Evolutionary conservation across 495 filamentous ascomycete species (phyloP).

Genomic region (Aspergillus sclerotiicarbonarius): DNA sequence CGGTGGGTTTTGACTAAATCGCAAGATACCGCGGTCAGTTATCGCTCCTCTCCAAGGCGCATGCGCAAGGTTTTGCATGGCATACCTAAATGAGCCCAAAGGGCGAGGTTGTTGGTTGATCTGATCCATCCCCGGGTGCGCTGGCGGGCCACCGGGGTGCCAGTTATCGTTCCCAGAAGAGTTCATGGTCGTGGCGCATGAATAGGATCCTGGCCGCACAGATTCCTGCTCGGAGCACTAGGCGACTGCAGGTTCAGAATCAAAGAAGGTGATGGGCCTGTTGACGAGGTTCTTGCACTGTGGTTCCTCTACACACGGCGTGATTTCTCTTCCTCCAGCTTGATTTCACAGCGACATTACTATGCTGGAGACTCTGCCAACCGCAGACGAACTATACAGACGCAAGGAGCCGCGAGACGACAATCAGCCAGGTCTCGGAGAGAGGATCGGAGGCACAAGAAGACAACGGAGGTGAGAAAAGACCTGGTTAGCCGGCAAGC

Average conservation of each 20-base stretch:
- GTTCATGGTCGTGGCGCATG: conserved; percentile 39
- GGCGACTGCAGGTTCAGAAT: not conserved
- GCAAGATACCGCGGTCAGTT: conserved; percentile 17
- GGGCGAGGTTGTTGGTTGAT: conserved; percentile 46
- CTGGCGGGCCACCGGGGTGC: conserved; percentile 46
- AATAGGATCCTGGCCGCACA: conserved; percentile 12
- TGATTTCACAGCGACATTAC: conserved; percentile 33
- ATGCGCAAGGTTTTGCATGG: not conserved
- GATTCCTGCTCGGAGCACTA: not conserved
- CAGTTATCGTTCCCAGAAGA: conserved; percentile 47
- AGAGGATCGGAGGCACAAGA: not conserved
- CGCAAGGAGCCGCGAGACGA: not conserved
- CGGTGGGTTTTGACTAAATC: conserved; percentile 42
- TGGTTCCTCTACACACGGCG: conserved; percentile 25
- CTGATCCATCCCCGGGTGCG: conserved; percentile 47
- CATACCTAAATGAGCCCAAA: conserved; percentile 47
- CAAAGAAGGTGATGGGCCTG: conserved; percentile 7
- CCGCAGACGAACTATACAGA: conserved; percentile 11
- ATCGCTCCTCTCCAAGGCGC: not conserved
- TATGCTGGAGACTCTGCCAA: conserved; percentile 16
- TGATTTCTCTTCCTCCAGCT: conserved; percentile 22
- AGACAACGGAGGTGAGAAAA: conserved; percentile 12
- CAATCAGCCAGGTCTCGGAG: not conserved
- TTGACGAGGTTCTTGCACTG: conserved; percentile 14
- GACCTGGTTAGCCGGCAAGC: conserved; percentile 15